Base-by-base conservation (phyloP, 163 green algal species). In the Scenedesmus sp. region DNA sequence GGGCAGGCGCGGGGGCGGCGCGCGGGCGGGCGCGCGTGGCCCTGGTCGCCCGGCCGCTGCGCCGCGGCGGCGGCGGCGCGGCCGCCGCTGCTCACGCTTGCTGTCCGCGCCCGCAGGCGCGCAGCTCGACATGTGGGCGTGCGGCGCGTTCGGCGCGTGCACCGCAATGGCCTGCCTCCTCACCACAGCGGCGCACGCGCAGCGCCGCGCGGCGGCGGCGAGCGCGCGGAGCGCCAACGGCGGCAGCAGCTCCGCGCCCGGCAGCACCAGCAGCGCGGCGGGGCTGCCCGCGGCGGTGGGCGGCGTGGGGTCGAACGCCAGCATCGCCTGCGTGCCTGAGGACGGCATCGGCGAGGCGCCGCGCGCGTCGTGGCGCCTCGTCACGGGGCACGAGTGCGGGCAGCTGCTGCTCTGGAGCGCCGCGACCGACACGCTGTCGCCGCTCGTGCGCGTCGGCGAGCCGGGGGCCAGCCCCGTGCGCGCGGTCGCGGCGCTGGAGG, bases 381-480 rank as follows among this genome's bases (percentile, higher is more conserved):
- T 83, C 1, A 88, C 82, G 17, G 85, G 85, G 13, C 85, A 89
- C 29, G 82, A 87, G 0, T 88, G 85, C 58, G 85, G 85, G 3
- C 85, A 89, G 75, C 28, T 89, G 70, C 70, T 89, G 63, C 26
- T 89, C 15, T 89, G 85, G 85, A 64, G 58, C 50, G 65, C 44
- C 4, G 75, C 75, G 2, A 34, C 31, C 20, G 53, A 83, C 31
- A 0, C 6, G 44, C 54, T 76, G 22, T 13, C 26, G 53, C 75
- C 75, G 2, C 24, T 83, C n/a, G 44, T 75, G 14, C 64, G 65
- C 22, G 29, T 83, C 0, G 75, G 64, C 17, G 64, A 76, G 15
- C 7, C 28, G 2, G 62, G 63, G 11, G 7, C 17, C 13, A 63
- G 51, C 13, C 42, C 58, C 3, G 70, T 83, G 33, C 66, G 73